Percentiles rank a stretch among this genome's conserved stretches.
phyloP scores from a whole-genome alignment of 305 asterid species.

The Fraxinus platypoda region DNA sequence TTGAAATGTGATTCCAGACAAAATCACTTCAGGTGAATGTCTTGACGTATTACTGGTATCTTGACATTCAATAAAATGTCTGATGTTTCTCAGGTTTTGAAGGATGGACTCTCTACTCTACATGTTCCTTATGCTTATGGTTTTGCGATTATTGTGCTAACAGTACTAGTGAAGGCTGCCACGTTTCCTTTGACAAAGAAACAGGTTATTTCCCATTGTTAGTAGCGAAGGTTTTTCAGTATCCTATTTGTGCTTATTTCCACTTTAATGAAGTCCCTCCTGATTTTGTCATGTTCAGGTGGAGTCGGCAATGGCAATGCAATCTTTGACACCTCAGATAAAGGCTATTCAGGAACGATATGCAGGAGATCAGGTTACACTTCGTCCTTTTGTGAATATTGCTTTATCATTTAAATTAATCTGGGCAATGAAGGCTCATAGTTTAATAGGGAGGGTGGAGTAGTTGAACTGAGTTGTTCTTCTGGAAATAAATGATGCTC shows the following conservation, averaged over 20 bases:
- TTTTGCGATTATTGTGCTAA: constrained; percentile 89
- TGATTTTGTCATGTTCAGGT: constrained; percentile 49
- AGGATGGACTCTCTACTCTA: constrained; percentile 83
- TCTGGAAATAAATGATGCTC: not conserved
- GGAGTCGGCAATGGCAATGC: constrained; percentile 98
- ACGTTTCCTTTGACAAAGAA: constrained; percentile 95
- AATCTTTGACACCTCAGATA: constrained; percentile 92
- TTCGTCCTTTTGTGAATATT: constrained; percentile 26
- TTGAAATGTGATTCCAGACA: not conserved
- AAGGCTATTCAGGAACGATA: constrained; percentile 96
- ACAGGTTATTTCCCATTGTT: constrained; percentile 58
- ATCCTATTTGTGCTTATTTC: not conserved
- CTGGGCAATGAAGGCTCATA: not conserved
- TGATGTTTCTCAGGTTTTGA: constrained; percentile 66
- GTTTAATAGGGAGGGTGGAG: not conserved
- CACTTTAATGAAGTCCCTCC: constrained; percentile 18
- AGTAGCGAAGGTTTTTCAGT: constrained; percentile 11
- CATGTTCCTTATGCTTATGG: constrained; percentile 97
- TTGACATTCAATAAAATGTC: constrained; percentile 1
- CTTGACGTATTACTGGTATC: constrained; percentile 5
- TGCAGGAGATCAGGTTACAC: constrained; percentile 92
- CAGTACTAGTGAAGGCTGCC: constrained; percentile 85
- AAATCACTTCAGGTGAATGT: not conserved
- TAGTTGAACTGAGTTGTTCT: not conserved
- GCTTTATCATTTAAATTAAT: constrained; percentile 6